Percentiles rank a stretch among this genome's conserved stretches.
Evolutionary conservation across 2,329 filamentous ascomycete genomes (phyloP).

Genomic region (Hypoxylon sp.): DNA sequence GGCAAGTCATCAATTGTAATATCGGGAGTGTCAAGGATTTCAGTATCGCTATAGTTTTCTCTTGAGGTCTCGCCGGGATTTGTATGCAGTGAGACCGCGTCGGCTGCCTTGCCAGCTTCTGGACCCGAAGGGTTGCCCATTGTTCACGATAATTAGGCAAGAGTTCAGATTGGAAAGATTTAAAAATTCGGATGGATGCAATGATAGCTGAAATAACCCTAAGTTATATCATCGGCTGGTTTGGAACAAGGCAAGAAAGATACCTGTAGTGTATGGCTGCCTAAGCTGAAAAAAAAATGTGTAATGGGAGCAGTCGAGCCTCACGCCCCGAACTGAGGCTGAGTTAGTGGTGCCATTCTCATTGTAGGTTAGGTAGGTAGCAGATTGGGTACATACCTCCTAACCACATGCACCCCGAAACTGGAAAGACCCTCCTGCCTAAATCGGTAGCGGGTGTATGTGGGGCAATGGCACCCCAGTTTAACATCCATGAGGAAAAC

Average conservation of each 20-base stretch:
- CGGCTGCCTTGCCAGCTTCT: slow-evolving; percentile 34
- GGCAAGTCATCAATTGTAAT: slow-evolving; percentile 51
- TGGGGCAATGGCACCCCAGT: not conserved
- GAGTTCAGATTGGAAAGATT: not conserved
- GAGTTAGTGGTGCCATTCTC: slow-evolving; percentile 1
- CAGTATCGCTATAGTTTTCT: slow-evolving; percentile 35
- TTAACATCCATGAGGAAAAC: not conserved
- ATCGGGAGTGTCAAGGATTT: slow-evolving; percentile 52
- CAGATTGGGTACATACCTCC: not conserved
- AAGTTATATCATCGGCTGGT: not conserved
- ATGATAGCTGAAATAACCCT: not conserved
- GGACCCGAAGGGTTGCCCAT: slow-evolving; percentile 51
- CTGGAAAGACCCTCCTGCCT: not conserved
- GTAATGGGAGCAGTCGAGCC: not conserved
- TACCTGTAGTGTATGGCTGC: not conserved
- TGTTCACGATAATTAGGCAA: slow-evolving; percentile 3
- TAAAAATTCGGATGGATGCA: not conserved
- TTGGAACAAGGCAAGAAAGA: not conserved
- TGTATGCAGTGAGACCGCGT: slow-evolving; percentile 51
- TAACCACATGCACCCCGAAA: not conserved
- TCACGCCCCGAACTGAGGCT: not conserved
- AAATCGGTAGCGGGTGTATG: not conserved
- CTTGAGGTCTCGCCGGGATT: slow-evolving; percentile 48
- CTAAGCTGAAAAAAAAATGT: not conserved
- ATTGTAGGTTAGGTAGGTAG: not conserved